Evolutionary conservation across 345 rosid species (phyloP), one percentile per base, ranked within the genome.

Genomic region (Euphorbia peplus): DNA sequence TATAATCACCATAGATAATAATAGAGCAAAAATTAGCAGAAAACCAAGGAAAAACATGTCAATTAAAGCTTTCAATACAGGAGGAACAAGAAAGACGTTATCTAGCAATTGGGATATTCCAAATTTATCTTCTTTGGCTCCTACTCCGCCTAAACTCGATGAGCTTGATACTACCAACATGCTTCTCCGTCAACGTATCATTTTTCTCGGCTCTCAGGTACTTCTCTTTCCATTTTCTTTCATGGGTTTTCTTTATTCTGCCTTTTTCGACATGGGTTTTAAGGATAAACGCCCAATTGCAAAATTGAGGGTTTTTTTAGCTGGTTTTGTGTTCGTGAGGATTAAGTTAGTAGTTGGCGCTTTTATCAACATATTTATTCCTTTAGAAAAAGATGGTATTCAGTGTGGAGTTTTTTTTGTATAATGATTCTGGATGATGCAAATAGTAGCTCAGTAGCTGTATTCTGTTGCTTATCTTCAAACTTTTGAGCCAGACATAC

Each of bases 121-220:
- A 30, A 75, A 50, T 44, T 78, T 78, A 63, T 69, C 82, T 42
- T 71, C 82, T 78, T 66, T 88, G 18, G 77, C 85, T 65, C 75
- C 95, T 0, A 68, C 84, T n/a, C 76, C 84, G 18, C 96, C 98
- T 2, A 83, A 81, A 75, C 82, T 93, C 56, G 92, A 91, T 72
- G 98, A 93, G 66, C 88, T 91, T 42, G 95, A 93, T 55, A 83
- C 87, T 55, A 88, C 96, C 61, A 88, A 84, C 83, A 88, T 89
- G 96, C 91, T 93, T 60, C 98, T 93, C 46, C 92, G 98, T 70
- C 97, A 89, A 75, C 85, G 96, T 77, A 88, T 89, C 75, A 80
- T 93, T 80, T 89, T 91, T 65, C 63, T 93, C 69, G 95, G 96
- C 71, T 84, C 95, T 66, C 90, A 86, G 90, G 96, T 92, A 13